Percentiles rank a stretch among this genome's conserved stretches.
Evolutionary conservation across 208 protist species (phyloP).

Genomic region (Acanthamoeba sp.): DNA sequence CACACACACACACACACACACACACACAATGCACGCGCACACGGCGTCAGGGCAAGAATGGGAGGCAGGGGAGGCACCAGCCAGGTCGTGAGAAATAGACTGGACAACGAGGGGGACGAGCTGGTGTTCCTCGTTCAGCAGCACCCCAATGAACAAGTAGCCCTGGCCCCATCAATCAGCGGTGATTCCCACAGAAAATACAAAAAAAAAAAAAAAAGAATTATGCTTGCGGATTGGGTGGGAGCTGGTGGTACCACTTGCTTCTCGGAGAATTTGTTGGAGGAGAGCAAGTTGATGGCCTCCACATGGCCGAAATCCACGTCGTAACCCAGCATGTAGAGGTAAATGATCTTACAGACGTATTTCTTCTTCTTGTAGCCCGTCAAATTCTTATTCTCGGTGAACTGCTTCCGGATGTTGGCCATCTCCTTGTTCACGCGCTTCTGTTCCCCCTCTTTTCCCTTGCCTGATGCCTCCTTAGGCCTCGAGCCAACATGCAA

Average conservation of each 20-base stretch:
- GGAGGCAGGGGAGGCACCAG: conserved; percentile 72
- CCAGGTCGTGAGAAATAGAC: conserved; percentile 97
- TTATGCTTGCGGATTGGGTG: neutral
- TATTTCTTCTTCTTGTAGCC: conserved; percentile 99
- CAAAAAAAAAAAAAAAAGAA: neutral
- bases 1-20: neutral
- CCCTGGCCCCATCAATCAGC: conserved; percentile 86
- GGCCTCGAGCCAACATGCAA: conserved; percentile 93
- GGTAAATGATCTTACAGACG: conserved; percentile 99
- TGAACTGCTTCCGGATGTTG: conserved; percentile 99
- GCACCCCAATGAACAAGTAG: conserved; percentile 96
- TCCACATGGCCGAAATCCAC: conserved; percentile 99
- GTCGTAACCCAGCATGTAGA: conserved; percentile 99
- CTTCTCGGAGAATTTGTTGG: conserved; percentile 97
- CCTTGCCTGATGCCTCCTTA: conserved; percentile 94
- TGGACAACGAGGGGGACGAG: conserved; percentile 98
- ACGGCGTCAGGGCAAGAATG: neutral
- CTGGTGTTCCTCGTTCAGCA: conserved; percentile 98
- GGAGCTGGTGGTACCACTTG: conserved; percentile 90
- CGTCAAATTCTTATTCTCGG: conserved; percentile 87
- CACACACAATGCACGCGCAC: neutral
- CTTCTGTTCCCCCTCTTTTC: conserved; percentile 94
- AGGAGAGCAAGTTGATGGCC: conserved; percentile 97
- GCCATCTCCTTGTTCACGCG: conserved; percentile 98
- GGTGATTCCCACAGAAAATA: conserved; percentile 8